phyloP scores from a whole-genome alignment of 768 basidiomycete species.

The Tylopilus cervinicoccineus region DNA sequence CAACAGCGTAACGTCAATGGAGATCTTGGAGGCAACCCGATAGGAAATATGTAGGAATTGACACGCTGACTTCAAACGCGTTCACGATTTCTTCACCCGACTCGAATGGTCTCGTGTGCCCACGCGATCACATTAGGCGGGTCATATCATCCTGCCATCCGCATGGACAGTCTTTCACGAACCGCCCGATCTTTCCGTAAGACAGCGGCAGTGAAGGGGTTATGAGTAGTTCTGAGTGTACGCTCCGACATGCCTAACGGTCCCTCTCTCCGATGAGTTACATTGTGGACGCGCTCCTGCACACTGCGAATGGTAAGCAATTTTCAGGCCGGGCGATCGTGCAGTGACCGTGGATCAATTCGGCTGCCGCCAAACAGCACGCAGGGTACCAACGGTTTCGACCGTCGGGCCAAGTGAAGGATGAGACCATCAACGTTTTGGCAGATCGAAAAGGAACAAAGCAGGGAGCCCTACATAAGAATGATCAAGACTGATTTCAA shows the following conservation, averaged over 20 bases:
- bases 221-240: not conserved
- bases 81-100: slow-evolving; percentile 2
- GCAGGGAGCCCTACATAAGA: slow-evolving; percentile 13
- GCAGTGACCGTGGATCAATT: slow-evolving; percentile 8
- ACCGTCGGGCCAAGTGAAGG: slow-evolving; percentile 22
- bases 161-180: no score
- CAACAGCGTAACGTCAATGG: slow-evolving; percentile 96
- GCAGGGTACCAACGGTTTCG: slow-evolving; percentile 20
- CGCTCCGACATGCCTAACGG: not conserved
- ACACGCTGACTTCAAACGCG: not conserved
- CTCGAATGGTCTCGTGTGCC: not conserved
- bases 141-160: no score
- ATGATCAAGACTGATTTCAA: slow-evolving; percentile 21
- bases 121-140: slow-evolving; percentile 8
- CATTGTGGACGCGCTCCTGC: slow-evolving; percentile 2
- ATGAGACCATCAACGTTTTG: slow-evolving; percentile 15
- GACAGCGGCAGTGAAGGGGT: not conserved
- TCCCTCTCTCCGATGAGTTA: not conserved
- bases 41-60: slow-evolving; percentile 6
- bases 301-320: slow-evolving; percentile 13
- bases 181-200: not conserved
- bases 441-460: slow-evolving; percentile 17
- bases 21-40: slow-evolving; percentile 68
- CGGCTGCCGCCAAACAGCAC: slow-evolving; percentile 27
- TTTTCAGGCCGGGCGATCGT: slow-evolving; percentile 4